phyloP scores from a whole-genome alignment of 1,139 yeast species.

The Scheffersomyces segobiensis region DNA sequence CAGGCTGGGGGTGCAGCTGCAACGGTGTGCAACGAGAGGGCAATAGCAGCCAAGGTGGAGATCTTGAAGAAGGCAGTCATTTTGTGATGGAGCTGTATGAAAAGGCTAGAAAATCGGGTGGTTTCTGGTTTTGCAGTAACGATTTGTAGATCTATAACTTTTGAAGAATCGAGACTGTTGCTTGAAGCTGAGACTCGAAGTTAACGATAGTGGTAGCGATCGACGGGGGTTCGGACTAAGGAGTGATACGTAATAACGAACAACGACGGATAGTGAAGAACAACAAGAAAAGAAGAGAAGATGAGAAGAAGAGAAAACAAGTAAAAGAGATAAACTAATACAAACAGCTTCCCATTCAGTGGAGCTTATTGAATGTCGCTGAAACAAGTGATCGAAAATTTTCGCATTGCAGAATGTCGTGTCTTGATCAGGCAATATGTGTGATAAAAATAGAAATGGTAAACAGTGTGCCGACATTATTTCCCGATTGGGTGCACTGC shows the following conservation, averaged over 20 bases:
- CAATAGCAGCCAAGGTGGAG: slow-evolving; percentile 51
- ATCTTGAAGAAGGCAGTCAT: slow-evolving; percentile 26
- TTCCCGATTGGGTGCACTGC: slow-evolving; percentile 1
- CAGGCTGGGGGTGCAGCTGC: slow-evolving; percentile 88
- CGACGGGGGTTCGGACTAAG: not conserved
- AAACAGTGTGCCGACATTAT: slow-evolving; percentile 6
- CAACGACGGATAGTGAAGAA: not conserved
- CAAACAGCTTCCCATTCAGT: not conserved
- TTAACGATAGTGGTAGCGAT: not conserved
- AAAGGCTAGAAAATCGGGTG: not conserved
- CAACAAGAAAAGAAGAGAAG: not conserved
- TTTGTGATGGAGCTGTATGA: slow-evolving; percentile 1
- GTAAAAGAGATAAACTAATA: not conserved
- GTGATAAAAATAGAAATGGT: slow-evolving; percentile 5
- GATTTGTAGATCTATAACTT: not conserved
- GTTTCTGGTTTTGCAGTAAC: not conserved
- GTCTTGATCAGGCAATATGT: slow-evolving; percentile 1
- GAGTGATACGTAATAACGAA: not conserved
- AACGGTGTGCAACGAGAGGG: slow-evolving; percentile 48
- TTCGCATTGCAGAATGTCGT: not conserved
- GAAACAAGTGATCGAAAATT: not conserved
- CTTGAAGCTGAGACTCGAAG: not conserved
- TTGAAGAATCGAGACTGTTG: not conserved
- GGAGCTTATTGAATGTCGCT: not conserved
- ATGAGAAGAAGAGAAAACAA: not conserved